Percentiles rank a stretch among this genome's conserved stretches.
Evolutionary conservation across 768 basidiomycete species (phyloP).

Genomic region (Panellus pusillus): DNA sequence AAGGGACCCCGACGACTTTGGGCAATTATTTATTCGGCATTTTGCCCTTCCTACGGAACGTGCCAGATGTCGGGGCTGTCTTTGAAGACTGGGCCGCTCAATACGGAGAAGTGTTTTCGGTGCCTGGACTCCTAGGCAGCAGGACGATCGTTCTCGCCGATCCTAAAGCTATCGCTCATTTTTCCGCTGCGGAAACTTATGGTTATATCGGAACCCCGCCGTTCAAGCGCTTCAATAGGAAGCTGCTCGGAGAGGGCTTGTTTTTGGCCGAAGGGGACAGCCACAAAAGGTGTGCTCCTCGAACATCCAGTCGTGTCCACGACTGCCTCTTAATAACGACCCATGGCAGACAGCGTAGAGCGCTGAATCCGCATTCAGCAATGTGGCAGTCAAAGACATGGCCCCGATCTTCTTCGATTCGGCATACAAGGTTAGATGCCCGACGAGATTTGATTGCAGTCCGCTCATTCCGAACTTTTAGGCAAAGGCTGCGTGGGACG

Average conservation of each 20-base stretch:
- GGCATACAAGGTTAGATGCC: neutral
- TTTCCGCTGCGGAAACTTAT: constrained; percentile 50
- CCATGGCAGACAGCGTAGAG: constrained; percentile 6
- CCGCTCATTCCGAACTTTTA: neutral
- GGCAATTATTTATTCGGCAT: constrained; percentile 43
- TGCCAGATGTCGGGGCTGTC: constrained; percentile 31
- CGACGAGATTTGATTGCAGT: neutral
- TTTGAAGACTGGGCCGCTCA: constrained; percentile 48
- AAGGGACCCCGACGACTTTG: constrained; percentile 39
- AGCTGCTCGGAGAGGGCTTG: constrained; percentile 30
- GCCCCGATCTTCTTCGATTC: constrained; percentile 9
- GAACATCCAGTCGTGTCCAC: neutral
- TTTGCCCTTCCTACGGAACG: constrained; percentile 27
- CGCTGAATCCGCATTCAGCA: constrained; percentile 7
- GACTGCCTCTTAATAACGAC: too few species aligned
- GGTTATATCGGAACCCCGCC: constrained; percentile 37
- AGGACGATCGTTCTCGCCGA: constrained; percentile 40
- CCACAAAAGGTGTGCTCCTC: constrained; percentile 25
- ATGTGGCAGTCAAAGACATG: neutral
- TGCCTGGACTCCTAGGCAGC: constrained; percentile 39
- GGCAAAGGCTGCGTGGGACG: constrained; percentile 9
- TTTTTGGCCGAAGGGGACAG: constrained; percentile 35
- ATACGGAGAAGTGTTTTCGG: constrained; percentile 46
- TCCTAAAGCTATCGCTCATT: constrained; percentile 49
- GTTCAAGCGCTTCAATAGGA: constrained; percentile 24